Evolutionary conservation across 306 rosid genomes (phyloP).

Genomic region (Echinosophora koreensis): DNA sequence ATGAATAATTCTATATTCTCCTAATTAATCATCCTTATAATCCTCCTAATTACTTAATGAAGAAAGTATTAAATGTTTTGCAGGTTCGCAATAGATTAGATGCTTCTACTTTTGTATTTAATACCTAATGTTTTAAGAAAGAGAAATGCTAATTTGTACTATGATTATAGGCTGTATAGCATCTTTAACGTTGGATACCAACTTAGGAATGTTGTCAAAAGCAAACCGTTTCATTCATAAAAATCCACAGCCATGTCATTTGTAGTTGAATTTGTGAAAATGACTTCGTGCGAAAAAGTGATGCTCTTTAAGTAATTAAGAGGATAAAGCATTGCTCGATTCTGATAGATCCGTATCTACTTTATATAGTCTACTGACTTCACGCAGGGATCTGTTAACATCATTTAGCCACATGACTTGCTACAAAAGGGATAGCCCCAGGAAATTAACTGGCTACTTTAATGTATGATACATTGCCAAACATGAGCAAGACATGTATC

Average conservation of each 20-base stretch:
- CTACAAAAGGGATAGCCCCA: conserved; percentile 20
- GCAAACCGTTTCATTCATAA: not conserved
- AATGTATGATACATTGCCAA: not conserved
- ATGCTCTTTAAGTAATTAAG: not conserved
- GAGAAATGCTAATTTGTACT: not conserved
- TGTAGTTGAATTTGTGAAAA: not conserved
- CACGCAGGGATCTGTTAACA: not conserved
- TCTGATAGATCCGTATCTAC: conserved; percentile 18
- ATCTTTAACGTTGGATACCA: not conserved
- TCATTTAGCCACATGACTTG: conserved; percentile 2
- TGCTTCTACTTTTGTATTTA: not conserved
- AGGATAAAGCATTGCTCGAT: not conserved
- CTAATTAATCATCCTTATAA: not conserved
- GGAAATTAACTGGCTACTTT: not conserved
- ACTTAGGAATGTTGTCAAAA: not conserved
- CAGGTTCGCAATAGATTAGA: not conserved
- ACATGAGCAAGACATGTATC: not conserved
- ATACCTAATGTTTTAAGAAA: not conserved
- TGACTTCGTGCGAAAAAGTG: not conserved
- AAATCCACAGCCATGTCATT: conserved; percentile 7
- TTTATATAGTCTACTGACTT: not conserved
- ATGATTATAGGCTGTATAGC: not conserved
- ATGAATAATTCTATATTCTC: not conserved
- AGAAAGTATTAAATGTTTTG: conserved; percentile 10
- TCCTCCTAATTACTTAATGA: not conserved